Base-by-base conservation (phyloP, 768 basidiomycete genomes). In the Russula earlei region DNA sequence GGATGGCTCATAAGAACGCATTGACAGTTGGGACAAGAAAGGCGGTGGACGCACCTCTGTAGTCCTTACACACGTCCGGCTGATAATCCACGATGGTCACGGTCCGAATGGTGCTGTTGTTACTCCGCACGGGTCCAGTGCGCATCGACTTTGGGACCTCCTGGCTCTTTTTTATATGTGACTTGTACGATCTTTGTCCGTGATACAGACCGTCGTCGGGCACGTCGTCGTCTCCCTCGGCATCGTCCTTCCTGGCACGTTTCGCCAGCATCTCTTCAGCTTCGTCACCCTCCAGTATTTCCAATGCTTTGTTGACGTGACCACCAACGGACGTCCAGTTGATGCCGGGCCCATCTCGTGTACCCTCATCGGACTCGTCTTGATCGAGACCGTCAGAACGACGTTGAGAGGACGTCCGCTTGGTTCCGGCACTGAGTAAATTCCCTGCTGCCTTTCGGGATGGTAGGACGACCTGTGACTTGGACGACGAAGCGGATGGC, bases 31-130 rank as follows among this genome's bases (percentile, higher is more conserved):
- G 29, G 43, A 19, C n/a, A 14, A 19, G 36, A 41, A 38, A 22
- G 44, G 48, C 25, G 46, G 50, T 17, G 56, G 57, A 77, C 84
- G 54, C 59, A 91, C 92, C 92, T 83, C 96, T 97, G 72, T 99
- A 99, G 70, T 98, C 95, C 70, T 99, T 99, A 72, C 95, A 99
- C 17, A 99, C 95, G 66, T 98, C 95, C 3, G 95, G 95, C 69
- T 99, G 95, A 71, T 97, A 99, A 75, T 99, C 95, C 44, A 90
- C 79, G 55, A 97, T 85, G 4, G 95, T 98, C 44, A 95, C 94
- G 3, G 91, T 94, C 54, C 92, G 80, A 63, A 99, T 91, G 56
- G 88, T 97, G 72, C 68, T 87, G 42, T 72, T 75, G 42, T 54
- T 82, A 67, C 71, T 84, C 68, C 84, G 76, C 69, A 87, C 91